Evolutionary conservation across 1,284 basidiomycete species (phyloP), one percentile per base, ranked within the genome.

Genomic region (Ustilago esculenta): DNA sequence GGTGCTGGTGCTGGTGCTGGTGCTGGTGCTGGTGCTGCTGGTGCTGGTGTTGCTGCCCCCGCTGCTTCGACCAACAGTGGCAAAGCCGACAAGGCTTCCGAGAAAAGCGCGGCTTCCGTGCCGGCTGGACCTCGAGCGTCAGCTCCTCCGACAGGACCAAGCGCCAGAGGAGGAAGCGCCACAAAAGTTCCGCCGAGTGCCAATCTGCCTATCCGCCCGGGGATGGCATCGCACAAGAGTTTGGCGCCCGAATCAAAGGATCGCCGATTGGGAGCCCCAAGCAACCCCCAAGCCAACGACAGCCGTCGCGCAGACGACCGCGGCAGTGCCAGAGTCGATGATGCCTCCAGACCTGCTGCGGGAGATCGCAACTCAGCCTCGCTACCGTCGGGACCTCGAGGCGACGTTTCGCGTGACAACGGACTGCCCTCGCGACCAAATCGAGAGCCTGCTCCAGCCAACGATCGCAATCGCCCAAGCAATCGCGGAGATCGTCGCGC

Each of bases 171-270:
- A 24, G 30, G 27, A 12, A 33, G 24, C 10, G 33, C 55, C 3
- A 67, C 57, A 3, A 50, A 43, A 35, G 47, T 67, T 9, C 64
- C 64, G 4, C 42, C 51, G 24, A 52, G 44, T 15, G 64, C 64
- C 30, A 67, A 67, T 25, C 56, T 67, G 5, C 64, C 64, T 1
- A 52, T 44, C 10, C 64, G 64, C 5, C 63, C 63, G 1, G 56
- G 41, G 2, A 42, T 54, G 3, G 2, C 50, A 7, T 46, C 61
- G 45, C 61, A 58, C 23, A 53, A 54, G n/a, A 17, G 27, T 8
- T 17, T 41, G 2, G 39, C 61, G 8, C 18, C 49, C 5, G 61
- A 58, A 15, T 9, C 50, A 5, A 58, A 39, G 11, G 50, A 57
- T 23, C 54, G 61, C 17, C 61, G 61, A 25, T 30, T 37, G 10